Percentiles rank a stretch among this genome's conserved stretches.
phyloP scores from a whole-genome alignment of 805 yeast species.

The Wickerhamomyces ciferrii region DNA sequence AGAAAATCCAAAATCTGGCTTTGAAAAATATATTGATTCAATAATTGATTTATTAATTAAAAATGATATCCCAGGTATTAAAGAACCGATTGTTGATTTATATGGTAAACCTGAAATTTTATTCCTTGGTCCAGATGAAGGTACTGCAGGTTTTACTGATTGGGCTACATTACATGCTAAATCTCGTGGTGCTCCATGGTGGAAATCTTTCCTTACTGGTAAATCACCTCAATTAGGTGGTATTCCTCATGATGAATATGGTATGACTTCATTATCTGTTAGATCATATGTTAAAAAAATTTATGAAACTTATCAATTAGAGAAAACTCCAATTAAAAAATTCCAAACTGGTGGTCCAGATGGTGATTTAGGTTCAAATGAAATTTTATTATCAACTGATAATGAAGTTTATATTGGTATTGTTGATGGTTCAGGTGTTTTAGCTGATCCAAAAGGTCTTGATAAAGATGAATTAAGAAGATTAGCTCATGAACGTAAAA shows the following conservation, averaged over 20 bases:
- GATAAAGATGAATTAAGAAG: conserved; percentile 72
- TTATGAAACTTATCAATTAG: conserved; percentile 68
- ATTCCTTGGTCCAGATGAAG: conserved; percentile 99
- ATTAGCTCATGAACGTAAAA: conserved; percentile 73
- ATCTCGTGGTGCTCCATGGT: conserved; percentile 90
- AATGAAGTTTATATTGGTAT: conserved; percentile 82
- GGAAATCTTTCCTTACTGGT: conserved; percentile 98
- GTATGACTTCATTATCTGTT: conserved; percentile 95
- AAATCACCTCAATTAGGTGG: conserved; percentile 91
- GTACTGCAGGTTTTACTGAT: conserved; percentile 91
- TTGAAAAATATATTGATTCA: conserved; percentile 90
- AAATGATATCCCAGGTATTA: conserved; percentile 65
- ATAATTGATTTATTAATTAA: conserved; percentile 79
- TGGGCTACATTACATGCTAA: conserved; percentile 98
- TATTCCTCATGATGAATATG: conserved; percentile 96
- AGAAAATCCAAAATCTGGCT: conserved; percentile 75
- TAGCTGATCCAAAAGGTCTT: conserved; percentile 87
- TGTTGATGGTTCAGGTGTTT: conserved; percentile 94
- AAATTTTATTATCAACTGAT: conserved; percentile 72
- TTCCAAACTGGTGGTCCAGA: conserved; percentile 99
- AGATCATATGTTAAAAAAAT: conserved; percentile 86
- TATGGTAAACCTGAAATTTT: conserved; percentile 83
- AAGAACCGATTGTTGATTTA: conserved; percentile 80
- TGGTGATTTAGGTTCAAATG: conserved; percentile 96
- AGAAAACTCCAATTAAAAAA: conserved; percentile 58